Conservation (phyloP, 768 basidiomycete genomes). For the Serendipita sp. region DNA sequence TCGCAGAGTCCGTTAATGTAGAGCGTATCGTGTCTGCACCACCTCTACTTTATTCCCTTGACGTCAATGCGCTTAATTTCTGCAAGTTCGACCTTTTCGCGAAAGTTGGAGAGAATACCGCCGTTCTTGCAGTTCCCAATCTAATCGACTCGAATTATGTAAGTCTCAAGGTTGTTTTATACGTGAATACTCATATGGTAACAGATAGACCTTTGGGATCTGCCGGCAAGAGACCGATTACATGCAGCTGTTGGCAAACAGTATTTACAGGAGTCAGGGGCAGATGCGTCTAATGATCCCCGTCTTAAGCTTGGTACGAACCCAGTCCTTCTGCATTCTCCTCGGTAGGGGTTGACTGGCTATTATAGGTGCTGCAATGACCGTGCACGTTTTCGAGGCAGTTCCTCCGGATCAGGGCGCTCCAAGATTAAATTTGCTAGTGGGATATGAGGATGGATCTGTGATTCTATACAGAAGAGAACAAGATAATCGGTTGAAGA, state of each 20-base stretch:
- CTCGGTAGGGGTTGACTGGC: too few relatives aligned
- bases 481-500: constrained; percentile 25
- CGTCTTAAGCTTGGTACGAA: constrained; percentile 10
- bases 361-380: constrained; percentile 40
- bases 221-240: constrained; percentile 50
- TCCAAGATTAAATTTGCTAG: constrained; percentile 36
- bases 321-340: neutral
- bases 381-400: constrained; percentile 44
- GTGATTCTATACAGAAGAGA: constrained; percentile 50
- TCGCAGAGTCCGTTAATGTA: constrained; percentile 34
- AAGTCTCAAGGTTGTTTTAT: neutral
- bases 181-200: neutral
- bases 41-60: constrained; percentile 46
- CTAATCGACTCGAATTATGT: constrained; percentile 66
- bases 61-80: constrained; percentile 87
- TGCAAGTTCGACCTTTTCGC: constrained; percentile 69
- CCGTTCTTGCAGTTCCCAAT: constrained; percentile 69
- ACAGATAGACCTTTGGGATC: constrained; percentile 75
- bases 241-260: constrained; percentile 74
- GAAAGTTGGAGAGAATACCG: constrained; percentile 16
- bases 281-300: neutral
- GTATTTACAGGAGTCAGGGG: constrained; percentile 11
- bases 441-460: constrained; percentile 77
- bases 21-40: constrained; percentile 23
- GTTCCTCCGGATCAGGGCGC: neutral